Conservation (phyloP, 768 basidiomycete genomes). For the Leccinum incarnatum region DNA sequence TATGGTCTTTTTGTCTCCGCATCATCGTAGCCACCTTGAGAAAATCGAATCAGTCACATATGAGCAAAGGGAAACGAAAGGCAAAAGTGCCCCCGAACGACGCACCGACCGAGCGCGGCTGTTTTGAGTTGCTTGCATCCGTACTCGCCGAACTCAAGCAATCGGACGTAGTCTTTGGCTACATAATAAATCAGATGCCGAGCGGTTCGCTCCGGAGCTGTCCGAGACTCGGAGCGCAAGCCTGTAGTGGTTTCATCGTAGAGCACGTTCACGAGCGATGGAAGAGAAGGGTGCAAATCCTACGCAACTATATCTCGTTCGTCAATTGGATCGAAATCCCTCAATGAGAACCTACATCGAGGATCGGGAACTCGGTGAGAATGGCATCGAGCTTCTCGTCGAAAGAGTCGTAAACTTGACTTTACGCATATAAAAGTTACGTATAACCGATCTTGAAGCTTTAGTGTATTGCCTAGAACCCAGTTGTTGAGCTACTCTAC, state of each 20-base stretch:
- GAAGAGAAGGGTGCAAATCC: conserved; percentile 95
- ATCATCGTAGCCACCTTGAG: conserved; percentile 96
- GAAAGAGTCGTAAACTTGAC: conserved; percentile 98
- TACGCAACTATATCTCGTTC: conserved; percentile 22
- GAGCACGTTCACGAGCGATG: conserved; percentile 94
- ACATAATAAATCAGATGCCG: conserved; percentile 96
- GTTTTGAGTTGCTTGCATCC: conserved; percentile 98
- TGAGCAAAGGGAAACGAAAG: conserved; percentile 1
- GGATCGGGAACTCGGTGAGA: conserved; percentile 93
- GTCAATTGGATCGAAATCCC: not conserved
- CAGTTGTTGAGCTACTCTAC: not conserved
- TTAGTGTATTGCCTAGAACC: conserved; percentile 87
- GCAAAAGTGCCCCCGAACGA: conserved; percentile 12
- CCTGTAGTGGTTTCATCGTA: conserved; percentile 99
- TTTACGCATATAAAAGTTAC: conserved; percentile 98
- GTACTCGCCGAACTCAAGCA: conserved; percentile 98
- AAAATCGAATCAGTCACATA: not conserved
- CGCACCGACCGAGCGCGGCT: conserved; percentile 94
- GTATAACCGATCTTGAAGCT: conserved; percentile 99
- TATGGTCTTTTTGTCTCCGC: conserved; percentile 96
- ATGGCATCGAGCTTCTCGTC: conserved; percentile 95
- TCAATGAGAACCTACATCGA: conserved; percentile 68
- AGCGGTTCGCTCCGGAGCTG: conserved; percentile 81
- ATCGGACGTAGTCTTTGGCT: conserved; percentile 93
- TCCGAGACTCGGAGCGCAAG: conserved; percentile 71